Evolutionary conservation across 331 rosid species (phyloP), one percentile per base, ranked within the genome.

Genomic region (Cydonia oblonga): DNA sequence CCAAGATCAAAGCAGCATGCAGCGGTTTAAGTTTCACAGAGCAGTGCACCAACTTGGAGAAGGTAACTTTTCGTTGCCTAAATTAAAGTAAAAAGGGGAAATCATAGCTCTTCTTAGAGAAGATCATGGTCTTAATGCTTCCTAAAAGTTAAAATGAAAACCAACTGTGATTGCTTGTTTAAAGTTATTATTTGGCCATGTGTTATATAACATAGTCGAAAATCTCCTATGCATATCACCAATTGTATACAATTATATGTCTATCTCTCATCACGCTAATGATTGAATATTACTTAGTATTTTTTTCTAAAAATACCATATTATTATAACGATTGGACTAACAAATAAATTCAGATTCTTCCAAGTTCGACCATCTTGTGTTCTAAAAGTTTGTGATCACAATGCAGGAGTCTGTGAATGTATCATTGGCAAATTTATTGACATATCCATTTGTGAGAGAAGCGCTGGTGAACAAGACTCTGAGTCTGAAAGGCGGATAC

Each of bases 341-440:
- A 51, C 9, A 6, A 19, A 51, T 51, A 5, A 49, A 16, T 49
- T 51, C 8, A 16, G 54, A 49, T 49, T 49, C 19, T 49, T 49
- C 54, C 9, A 49, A 49, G 54, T 16, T 49, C 54, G 8, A 22
- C 63, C 63, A 12, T 57, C 30, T 57, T 20, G 3, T 62, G 64
- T 26, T 13, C 64, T 53, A 14, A 28, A 40, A 40, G 15, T 40
- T 40, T 40, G 46, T 40, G 46, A 40, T 10, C 44, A 10, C 46
- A 11, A 22, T 80, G 86, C 87, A 95, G 97, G 99, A 95, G 80
- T 93, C 99, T 26, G 99, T 95, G 82, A 95, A 95, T 78, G 92
- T 95, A 14, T 95, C 99, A 2, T 82, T 95, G 64, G 95, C 85
- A 24, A 95, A 95, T 81, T 75, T 95, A 26, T 16, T 95, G 87